These are phyloP conservation scores for Tuber microsphaerosporum DNA, from an alignment of 495 filamentous ascomycete genomes.

Conservation along the genomic window DNA sequence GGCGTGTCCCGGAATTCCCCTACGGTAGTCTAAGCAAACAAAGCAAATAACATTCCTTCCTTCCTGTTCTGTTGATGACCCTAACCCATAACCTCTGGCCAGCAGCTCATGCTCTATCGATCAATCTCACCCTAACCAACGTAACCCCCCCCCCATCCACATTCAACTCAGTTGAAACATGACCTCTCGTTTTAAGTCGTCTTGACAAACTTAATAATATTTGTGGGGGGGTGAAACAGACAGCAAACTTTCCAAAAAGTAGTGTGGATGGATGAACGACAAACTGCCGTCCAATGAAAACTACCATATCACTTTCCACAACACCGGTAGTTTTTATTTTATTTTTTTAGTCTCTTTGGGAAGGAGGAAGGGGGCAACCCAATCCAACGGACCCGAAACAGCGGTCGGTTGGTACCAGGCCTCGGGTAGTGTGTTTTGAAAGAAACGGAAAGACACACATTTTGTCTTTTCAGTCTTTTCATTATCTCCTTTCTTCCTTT, in stretches of 20 bases:
- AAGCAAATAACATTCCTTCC: not conserved
- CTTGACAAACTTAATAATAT: not conserved
- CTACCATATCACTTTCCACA: not conserved
- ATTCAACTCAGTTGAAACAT: not conserved
- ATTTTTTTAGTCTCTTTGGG: not conserved
- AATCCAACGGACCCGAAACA: not conserved
- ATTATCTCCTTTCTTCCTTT: not conserved
- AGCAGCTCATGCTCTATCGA: not conserved
- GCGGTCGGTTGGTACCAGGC: not conserved
- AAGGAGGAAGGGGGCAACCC: not conserved
- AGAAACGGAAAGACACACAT: constrained; percentile 3
- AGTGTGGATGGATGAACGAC: not conserved
- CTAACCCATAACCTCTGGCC: not conserved
- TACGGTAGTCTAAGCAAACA: not conserved
- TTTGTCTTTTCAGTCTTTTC: not conserved
- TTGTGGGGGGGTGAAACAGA: constrained; percentile 1
- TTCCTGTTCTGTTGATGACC: not conserved
- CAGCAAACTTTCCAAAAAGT: not conserved
- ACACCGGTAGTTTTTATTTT: not conserved
- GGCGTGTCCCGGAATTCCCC: not conserved
- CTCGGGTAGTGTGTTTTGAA: not conserved
- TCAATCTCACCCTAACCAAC: not conserved
- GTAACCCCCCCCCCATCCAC: not conserved
- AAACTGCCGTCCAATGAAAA: constrained; percentile 2
- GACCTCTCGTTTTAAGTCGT: not conserved